Evolutionary conservation across 2,329 filamentous ascomycete species (phyloP), one percentile per base, ranked within the genome.

Genomic region (Aschersonia sp.): DNA sequence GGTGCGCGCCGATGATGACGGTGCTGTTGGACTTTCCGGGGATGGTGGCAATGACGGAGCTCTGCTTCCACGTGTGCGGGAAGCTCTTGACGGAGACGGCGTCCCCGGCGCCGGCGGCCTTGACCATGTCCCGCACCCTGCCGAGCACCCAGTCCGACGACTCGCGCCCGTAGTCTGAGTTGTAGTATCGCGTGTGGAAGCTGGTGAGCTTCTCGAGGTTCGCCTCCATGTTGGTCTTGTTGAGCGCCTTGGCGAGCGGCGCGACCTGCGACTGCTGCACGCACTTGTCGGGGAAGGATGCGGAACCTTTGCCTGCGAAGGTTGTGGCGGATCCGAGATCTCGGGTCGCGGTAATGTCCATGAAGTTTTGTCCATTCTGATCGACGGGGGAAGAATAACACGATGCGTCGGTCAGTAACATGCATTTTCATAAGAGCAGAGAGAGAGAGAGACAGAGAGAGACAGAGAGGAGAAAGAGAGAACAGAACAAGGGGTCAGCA

Each of bases 31-130:
- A 84, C 68, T 84, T 76, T 48, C 90, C 90, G 0, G 90, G 90
- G 45, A 98, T 87, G 6, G 83, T 89, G 30, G 87, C 89, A 59
- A 97, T 94, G 59, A 97, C 83, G 52, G 83, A 90, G 66, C 83
- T 83, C 61, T 98, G 90, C 51, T 83, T 83, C 89, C 89, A 98
- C 1, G 80, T 66, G 62, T 97, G 90, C 41, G 73, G 65, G 63
- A 97, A 95, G 54, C 77, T 78, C 61, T 81, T 70, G 2, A 84
- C 87, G 32, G 70, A 75, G 11, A 86, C 87, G 29, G 76, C 77
- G 54, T 79, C 66, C 47, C 78, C 72, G 6, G 85, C 87, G 41
- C 84, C 85, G 1, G 86, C 80, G 12, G 79, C 73, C 45, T 76
- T 70, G 55, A 95, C 76, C 11, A 84, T 83, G 45, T 77, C 67